Base-by-base conservation (phyloP, 371 early-diverging fungal species). In the Apophysomyces variabilis region DNA sequence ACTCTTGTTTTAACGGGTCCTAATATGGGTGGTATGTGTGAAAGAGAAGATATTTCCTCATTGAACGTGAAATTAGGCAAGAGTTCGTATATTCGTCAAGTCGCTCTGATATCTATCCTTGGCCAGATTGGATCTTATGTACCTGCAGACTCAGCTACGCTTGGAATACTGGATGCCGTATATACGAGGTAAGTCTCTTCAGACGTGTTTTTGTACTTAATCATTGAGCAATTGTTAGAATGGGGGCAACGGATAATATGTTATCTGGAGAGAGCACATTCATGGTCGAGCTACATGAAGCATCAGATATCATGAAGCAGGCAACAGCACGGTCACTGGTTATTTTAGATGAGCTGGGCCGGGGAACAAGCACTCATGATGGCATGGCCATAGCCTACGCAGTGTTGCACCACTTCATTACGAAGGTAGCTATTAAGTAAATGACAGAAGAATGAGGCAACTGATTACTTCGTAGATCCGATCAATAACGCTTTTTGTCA, bases 271-370 rank as follows among this genome's bases (percentile, higher is more conserved):
- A 95, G 60, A 92, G 92, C 63, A 96, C 97, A 1, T 97, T 97
- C 76, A 92, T 93, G 92, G 85, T 92, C 4, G 97, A 96, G 77
- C 79, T 97, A 62, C 83, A 81, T 60, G 96, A 96, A 74, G 90
- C 95, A 0, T 81, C 89, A 1, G 88, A 86, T 57, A 90, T 96
- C 16, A 76, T 96, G 72, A 75, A 78, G 38, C 71, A 82, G 11
- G 87, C 89, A 1, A 94, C 96, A 1, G 65, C 67, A 7, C 80
- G 87, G 13, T 92, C 91, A 0, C 74, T 96, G 61, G 92, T 96
- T 1, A 92, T 99, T 38, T 84, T 99, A 72, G 99, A 99, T 76
- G 99, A 99, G 69, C 86, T 99, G 32, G 99, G 99, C 9, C 90
- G 99, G 58, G 99, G 99, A 18, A 99, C 99, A 0, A 88, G 93